Percentiles rank a stretch among this genome's conserved stretches.
Conservation (phyloP, 352 stramenopile species). For the Globisporangium ultimum region DNA sequence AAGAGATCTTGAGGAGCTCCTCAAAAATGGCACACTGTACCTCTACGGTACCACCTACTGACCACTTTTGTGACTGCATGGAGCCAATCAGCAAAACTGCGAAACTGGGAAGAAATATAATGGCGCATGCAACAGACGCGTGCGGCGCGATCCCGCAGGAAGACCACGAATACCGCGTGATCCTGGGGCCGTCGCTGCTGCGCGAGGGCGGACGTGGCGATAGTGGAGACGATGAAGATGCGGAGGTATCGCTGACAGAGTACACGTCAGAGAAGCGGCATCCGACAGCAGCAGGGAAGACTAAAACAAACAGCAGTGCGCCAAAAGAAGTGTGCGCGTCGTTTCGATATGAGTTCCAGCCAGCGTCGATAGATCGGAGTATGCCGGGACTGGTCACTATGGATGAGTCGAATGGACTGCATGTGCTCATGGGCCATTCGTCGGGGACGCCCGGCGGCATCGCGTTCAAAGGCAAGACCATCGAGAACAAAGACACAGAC, state of each 20-base stretch:
- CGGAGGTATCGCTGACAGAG: background rate
- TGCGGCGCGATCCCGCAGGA: conserved; percentile 26
- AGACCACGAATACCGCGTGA: conserved; percentile 51
- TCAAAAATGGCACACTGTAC: background rate
- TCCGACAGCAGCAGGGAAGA: background rate
- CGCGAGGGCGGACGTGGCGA: background rate
- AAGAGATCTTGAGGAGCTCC: no score
- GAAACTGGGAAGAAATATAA: no score
- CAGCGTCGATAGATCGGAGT: conserved; percentile 68
- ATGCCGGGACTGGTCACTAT: conserved; percentile 63
- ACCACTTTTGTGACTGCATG: background rate
- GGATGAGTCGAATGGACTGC: conserved; percentile 51
- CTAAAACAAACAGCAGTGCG: background rate
- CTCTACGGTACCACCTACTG: background rate
- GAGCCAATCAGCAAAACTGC: no score
- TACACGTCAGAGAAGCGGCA: background rate
- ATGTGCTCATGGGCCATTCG: conserved; percentile 63
- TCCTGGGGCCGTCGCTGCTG: conserved; percentile 43
- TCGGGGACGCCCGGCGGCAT: conserved; percentile 54
- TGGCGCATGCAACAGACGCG: background rate
- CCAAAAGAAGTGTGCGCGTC: conserved; percentile 35
- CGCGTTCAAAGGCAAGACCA: conserved; percentile 73
- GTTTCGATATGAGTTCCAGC: conserved; percentile 85
- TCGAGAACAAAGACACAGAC: conserved; percentile 79
- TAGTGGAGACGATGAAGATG: background rate